A percentile compares a stretch with the other conserved stretches of the same genome.
These are phyloP conservation scores for Cichorium intybus DNA, from an alignment of 140 eudicot genomes.

Conservation along the genomic window DNA sequence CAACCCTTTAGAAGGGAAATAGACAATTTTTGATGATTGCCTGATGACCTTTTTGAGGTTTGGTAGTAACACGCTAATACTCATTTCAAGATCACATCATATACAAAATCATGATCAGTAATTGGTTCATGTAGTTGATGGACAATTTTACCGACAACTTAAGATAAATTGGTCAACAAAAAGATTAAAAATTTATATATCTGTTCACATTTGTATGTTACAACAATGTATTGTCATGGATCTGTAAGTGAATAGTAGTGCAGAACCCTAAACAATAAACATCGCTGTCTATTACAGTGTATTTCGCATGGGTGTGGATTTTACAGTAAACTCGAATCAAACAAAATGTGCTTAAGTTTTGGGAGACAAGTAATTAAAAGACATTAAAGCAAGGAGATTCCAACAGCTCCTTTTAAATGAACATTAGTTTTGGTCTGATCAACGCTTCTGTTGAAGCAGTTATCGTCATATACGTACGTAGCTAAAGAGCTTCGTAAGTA, in stretches of 20 bases:
- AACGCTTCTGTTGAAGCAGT: conserved; percentile 14
- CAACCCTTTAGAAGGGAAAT: conserved; percentile 8
- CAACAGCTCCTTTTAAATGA: not conserved
- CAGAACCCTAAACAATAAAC: not conserved
- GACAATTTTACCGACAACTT: conserved; percentile 4
- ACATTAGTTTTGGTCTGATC: conserved; percentile 18
- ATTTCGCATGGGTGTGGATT: not conserved
- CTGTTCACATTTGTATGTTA: not conserved
- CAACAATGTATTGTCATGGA: not conserved
- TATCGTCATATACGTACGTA: not conserved
- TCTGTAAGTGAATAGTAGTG: not conserved
- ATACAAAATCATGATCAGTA: conserved; percentile 5
- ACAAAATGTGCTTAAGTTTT: not conserved
- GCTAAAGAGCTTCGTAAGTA: not conserved
- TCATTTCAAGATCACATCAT: conserved; percentile 18
- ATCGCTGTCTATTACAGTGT: not conserved
- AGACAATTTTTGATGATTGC: conserved; percentile 15
- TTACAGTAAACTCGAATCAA: not conserved
- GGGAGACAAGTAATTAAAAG: conserved; percentile 26
- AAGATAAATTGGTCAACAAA: not conserved
- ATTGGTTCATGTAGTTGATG: not conserved
- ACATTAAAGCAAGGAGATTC: not conserved
- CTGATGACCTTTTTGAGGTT: conserved; percentile 16
- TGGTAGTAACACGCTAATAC: conserved; percentile 21
- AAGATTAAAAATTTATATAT: not conserved